Evolutionary conservation across 1,284 basidiomycete genomes (phyloP).

Genomic region (Ustilago lituana): DNA sequence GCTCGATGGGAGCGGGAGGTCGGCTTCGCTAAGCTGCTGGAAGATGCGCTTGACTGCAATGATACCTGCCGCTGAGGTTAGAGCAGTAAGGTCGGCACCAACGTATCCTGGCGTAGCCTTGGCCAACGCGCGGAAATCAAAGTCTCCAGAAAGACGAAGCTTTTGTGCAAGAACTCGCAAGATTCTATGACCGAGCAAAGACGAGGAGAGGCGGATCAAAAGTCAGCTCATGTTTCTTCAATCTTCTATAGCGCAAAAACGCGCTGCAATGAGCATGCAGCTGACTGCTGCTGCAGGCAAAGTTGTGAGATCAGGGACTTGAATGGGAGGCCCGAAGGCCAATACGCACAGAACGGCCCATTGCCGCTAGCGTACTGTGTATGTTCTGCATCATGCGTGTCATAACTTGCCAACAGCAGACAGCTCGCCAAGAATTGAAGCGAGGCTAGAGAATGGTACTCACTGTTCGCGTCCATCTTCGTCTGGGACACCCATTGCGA

Average conservation of each 20-base stretch:
- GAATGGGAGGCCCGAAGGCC: conserved; percentile 57
- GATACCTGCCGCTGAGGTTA: conserved; percentile 92
- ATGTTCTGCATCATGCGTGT: conserved; percentile 46
- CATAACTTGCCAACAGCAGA: conserved; percentile 7
- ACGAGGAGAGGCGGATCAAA: not conserved
- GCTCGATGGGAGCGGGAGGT: conserved; percentile 47
- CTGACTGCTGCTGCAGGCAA: conserved; percentile 4
- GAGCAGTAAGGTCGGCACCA: conserved; percentile 88
- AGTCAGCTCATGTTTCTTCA: conserved; percentile 15
- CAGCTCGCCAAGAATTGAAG: not conserved
- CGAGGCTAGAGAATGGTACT: conserved; percentile 59
- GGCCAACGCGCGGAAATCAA: conserved; percentile 82
- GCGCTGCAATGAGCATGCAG: not conserved
- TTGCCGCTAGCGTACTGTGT: conserved; percentile 48
- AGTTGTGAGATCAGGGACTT: conserved; percentile 47
- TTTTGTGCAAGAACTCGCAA: conserved; percentile 60
- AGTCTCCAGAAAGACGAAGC: conserved; percentile 74
- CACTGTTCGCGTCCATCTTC: conserved; percentile 80
- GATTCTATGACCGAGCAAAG: conserved; percentile 37
- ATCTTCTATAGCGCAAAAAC: not conserved
- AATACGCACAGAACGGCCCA: conserved; percentile 47
- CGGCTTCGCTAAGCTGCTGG: conserved; percentile 72
- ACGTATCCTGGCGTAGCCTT: conserved; percentile 96
- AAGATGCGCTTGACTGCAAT: conserved; percentile 97
- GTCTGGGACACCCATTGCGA: conserved; percentile 95